These are phyloP conservation scores for Paramecium biaurelia DNA, from an alignment of 73 alveolate species.

Conservation along the genomic window DNA sequence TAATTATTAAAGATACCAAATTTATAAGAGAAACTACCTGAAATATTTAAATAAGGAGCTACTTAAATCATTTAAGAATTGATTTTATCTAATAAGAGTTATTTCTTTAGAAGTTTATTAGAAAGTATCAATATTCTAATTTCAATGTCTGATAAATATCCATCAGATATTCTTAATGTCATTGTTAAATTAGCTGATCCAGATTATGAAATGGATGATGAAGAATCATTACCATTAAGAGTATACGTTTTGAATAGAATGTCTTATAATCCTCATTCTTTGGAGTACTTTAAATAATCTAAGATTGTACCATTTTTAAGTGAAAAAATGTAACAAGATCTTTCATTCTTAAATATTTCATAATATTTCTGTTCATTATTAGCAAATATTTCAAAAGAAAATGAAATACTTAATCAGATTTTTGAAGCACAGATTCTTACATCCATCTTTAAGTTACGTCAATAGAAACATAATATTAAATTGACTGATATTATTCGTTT, in stretches of 20 bases:
- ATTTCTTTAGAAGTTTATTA: constrained; percentile 43
- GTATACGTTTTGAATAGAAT: constrained; percentile 33
- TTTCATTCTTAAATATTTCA: not conserved
- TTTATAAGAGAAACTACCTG: constrained; percentile 30
- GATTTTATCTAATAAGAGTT: constrained; percentile 13
- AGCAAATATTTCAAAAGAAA: constrained; percentile 63
- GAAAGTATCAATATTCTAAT: constrained; percentile 55
- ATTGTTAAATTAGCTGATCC: constrained; percentile 55
- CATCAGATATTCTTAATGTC: constrained; percentile 15
- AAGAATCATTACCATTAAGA: constrained; percentile 52
- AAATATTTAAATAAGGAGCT: constrained; percentile 58
- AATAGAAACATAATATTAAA: constrained; percentile 6
- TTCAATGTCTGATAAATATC: constrained; percentile 60
- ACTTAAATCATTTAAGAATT: constrained; percentile 26
- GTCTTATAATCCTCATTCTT: constrained; percentile 34
- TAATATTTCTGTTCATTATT: constrained; percentile 53
- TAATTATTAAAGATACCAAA: constrained; percentile 48
- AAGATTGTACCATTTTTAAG: constrained; percentile 13
- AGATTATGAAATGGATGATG: constrained; percentile 38
- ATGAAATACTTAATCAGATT: constrained; percentile 37
- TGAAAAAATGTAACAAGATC: constrained; percentile 8
- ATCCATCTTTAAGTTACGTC: constrained; percentile 33
- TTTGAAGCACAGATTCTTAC: constrained; percentile 45
- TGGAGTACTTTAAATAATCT: constrained; percentile 12
- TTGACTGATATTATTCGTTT: constrained; percentile 56